These are phyloP conservation scores for sorghum (Sorghum bicolor) DNA, from an alignment of 176 grass and related monocot species.

Conservation along the genomic window DNA sequence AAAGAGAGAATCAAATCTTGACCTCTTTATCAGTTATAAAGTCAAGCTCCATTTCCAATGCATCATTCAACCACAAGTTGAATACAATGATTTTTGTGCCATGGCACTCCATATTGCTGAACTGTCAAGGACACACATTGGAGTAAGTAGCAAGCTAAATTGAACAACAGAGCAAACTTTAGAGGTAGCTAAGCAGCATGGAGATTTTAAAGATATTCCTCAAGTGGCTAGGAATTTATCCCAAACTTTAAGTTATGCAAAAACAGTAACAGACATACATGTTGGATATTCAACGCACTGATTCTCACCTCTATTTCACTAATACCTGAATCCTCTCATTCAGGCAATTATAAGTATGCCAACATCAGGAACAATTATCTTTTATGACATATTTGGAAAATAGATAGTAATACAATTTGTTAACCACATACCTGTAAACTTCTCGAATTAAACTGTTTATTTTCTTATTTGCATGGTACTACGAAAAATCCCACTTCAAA, in stretches of 20 bases:
- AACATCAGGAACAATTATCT: neutral
- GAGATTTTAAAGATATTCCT: neutral
- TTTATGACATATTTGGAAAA: neutral
- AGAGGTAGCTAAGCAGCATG: neutral
- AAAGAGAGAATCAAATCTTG: neutral
- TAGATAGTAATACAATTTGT: neutral
- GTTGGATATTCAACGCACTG: neutral
- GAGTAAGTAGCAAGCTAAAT: conserved; percentile 4
- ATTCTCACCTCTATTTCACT: neutral
- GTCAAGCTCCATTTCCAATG: conserved; percentile 47
- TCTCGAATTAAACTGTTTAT: neutral
- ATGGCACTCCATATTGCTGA: conserved; percentile 29
- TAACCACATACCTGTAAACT: neutral
- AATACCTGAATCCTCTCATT: neutral
- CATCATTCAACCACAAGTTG: conserved; percentile 50
- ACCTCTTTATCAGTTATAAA: conserved; percentile 40
- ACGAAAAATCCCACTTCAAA: too few species aligned
- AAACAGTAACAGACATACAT: neutral
- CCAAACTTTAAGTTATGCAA: conserved; percentile 7
- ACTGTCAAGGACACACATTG: conserved; percentile 29
- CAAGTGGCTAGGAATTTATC: conserved; percentile 4
- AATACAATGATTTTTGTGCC: conserved; percentile 43
- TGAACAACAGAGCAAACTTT: neutral
- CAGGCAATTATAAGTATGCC: neutral
- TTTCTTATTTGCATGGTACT: neutral